These are phyloP conservation scores for Epichloe bromicola DNA, from an alignment of 2,329 filamentous ascomycete genomes.

Conservation along the genomic window DNA sequence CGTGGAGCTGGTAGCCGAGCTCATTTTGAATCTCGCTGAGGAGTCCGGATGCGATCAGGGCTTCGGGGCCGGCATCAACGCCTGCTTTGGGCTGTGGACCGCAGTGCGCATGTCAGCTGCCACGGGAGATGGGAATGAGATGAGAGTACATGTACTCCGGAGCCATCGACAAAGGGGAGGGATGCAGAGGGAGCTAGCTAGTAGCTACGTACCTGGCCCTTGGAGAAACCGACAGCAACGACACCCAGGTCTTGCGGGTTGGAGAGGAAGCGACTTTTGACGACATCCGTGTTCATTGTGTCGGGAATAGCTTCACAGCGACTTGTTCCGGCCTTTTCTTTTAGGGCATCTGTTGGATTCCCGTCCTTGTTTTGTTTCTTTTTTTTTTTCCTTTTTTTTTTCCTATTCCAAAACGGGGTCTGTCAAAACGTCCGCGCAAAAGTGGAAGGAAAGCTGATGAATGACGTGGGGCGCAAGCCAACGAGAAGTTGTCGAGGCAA, in stretches of 20 bases:
- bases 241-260: slow-evolving; percentile 72
- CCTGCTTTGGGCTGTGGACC: slow-evolving; percentile 66
- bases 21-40: slow-evolving; percentile 73
- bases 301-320: background rate
- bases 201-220: slow-evolving; percentile 62
- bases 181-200: background rate
- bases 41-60: slow-evolving; percentile 78
- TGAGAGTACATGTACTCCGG: no score
- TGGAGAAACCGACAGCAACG: slow-evolving; percentile 91
- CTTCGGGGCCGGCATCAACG: slow-evolving; percentile 80
- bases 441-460: background rate
- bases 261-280: slow-evolving; percentile 63
- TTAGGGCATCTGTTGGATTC: slow-evolving; percentile 1
- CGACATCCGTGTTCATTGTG: slow-evolving; percentile 39
- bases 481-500: no score
- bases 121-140: no score
- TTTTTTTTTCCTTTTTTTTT: background rate
- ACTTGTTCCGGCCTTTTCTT: no score
- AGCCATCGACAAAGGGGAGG: background rate
- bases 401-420: background rate
- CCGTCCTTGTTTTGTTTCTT: background rate
- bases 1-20: slow-evolving; percentile 76
- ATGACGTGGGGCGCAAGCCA: background rate
- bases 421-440: no score
- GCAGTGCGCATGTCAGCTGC: no score